These are phyloP conservation scores for Blepharisma undulans DNA, from an alignment of 169 alveolate species.

Conservation along the genomic window DNA sequence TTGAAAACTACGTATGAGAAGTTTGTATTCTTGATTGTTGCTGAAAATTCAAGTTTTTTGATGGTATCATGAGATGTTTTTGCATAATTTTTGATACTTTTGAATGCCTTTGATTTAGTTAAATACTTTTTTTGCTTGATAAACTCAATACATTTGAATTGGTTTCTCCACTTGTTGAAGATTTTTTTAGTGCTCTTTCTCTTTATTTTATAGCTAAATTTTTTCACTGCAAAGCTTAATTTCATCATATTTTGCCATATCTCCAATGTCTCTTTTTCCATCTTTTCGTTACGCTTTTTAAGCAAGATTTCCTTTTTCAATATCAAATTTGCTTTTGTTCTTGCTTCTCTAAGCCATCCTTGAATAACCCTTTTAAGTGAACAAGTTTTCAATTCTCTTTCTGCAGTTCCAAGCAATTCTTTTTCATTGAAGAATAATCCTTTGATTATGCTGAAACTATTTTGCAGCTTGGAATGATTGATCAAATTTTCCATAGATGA, in stretches of 20 bases:
- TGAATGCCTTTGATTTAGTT: background rate
- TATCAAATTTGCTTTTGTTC: background rate
- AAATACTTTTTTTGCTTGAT: background rate
- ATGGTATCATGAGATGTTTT: background rate
- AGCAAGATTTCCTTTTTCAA: background rate
- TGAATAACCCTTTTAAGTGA: background rate
- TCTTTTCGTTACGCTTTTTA: background rate
- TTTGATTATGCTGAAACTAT: background rate
- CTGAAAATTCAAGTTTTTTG: background rate
- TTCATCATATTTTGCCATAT: background rate
- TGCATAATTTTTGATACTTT: background rate
- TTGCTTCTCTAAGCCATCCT: background rate
- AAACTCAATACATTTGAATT: background rate
- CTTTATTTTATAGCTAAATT: background rate
- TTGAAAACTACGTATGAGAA: background rate
- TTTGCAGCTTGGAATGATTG: background rate
- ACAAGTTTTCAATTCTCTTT: background rate
- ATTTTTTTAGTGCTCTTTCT: background rate
- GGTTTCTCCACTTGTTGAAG: background rate
- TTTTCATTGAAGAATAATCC: background rate
- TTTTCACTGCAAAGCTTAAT: background rate
- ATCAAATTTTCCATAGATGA: background rate
- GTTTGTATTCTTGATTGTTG: background rate
- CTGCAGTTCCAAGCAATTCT: background rate
- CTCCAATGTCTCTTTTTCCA: background rate